Percentiles rank a stretch among this genome's conserved stretches.
Evolutionary conservation across 2,329 filamentous ascomycete species (phyloP).

Genomic region (Claviceps sp.): DNA sequence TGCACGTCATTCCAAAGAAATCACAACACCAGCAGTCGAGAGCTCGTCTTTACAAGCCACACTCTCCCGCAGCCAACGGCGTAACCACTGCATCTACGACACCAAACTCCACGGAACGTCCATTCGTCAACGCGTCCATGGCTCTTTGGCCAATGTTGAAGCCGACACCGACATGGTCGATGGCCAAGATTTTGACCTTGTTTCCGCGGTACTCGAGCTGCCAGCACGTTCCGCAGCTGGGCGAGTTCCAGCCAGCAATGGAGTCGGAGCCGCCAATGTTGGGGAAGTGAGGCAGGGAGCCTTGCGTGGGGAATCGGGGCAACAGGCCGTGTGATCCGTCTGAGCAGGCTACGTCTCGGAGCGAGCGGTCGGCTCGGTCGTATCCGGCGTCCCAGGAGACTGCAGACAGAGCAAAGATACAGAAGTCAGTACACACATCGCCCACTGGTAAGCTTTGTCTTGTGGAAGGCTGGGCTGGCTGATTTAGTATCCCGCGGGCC

Average conservation of each 20-base stretch:
- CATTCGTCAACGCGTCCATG: conserved; percentile 41
- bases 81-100: conserved; percentile 24
- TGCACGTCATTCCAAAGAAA: not conserved
- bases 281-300: conserved; percentile 35
- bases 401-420: conserved; percentile 5
- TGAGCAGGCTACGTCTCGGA: conserved; percentile 50
- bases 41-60: conserved; percentile 20
- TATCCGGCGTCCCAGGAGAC: conserved; percentile 64
- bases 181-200: conserved; percentile 39
- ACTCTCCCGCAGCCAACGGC: conserved; percentile 30
- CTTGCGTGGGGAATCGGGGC: conserved; percentile 46
- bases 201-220: conserved; percentile 35
- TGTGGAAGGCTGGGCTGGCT: not conserved
- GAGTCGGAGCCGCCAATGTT: conserved; percentile 41
- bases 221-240: conserved; percentile 47
- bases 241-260: conserved; percentile 43
- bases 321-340: conserved; percentile 54
- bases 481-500: not conserved
- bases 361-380: conserved; percentile 42
- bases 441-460: not conserved
- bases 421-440: not conserved
- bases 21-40: not conserved
- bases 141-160: conserved; percentile 44
- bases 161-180: conserved; percentile 36
- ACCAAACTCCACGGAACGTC: conserved; percentile 24